Evolutionary conservation across 305 asterid genomes (phyloP).

Genomic region (Fraxinus dipetala): DNA sequence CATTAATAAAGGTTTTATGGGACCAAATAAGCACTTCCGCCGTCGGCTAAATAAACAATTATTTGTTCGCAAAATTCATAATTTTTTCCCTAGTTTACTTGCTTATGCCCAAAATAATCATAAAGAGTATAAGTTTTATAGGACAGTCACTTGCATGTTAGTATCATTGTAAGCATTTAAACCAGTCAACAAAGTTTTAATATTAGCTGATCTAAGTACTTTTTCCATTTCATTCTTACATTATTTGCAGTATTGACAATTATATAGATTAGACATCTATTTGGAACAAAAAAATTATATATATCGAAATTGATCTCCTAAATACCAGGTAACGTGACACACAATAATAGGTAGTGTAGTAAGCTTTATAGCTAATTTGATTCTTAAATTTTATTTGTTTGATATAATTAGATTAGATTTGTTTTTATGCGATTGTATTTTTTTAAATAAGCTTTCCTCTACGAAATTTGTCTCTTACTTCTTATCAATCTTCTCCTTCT

Average conservation of each 20-base stretch:
- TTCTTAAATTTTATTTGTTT: neutral
- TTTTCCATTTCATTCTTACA: neutral
- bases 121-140: conserved; percentile 3
- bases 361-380: neutral
- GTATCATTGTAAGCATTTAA: conserved; percentile 8
- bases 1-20: conserved; percentile 33
- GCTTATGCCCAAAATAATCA: conserved; percentile 36
- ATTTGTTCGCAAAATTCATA: conserved; percentile 20
- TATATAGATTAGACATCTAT: too few relatives aligned
- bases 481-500: neutral
- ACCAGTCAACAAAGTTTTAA: conserved; percentile 26
- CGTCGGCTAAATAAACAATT: conserved; percentile 48
- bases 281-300: too few relatives aligned
- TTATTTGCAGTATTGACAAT: neutral
- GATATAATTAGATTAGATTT: neutral
- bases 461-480: neutral
- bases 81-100: conserved; percentile 35
- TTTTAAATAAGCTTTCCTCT: too few relatives aligned
- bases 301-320: too few relatives aligned
- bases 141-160: neutral
- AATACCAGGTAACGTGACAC: too few relatives aligned
- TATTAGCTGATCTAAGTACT: neutral
- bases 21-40: conserved; percentile 69
- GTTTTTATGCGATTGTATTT: neutral
- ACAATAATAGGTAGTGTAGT: too few relatives aligned